Conservation (phyloP, 495 filamentous ascomycete species). For the Cercophora samala region DNA sequence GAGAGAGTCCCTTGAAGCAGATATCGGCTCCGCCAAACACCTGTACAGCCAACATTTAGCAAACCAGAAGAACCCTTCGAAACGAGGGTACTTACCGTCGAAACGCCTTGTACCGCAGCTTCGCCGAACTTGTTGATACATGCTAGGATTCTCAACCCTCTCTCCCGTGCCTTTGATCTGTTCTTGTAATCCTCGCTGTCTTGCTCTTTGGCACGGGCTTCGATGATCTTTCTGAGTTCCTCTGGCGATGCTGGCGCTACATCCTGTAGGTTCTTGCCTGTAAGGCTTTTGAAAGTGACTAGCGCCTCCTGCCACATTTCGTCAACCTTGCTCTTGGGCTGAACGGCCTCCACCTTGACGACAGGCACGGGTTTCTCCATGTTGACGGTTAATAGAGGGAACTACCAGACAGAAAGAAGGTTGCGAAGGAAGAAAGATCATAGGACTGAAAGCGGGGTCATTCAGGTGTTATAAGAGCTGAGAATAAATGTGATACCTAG, state of each 20-base stretch:
- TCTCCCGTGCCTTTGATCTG: background rate
- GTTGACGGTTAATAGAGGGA: background rate
- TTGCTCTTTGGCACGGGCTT: background rate
- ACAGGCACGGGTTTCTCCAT: background rate
- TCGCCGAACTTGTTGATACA: conserved; percentile 2
- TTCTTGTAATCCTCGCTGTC: background rate
- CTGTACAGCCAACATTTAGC: background rate
- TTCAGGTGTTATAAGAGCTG: background rate
- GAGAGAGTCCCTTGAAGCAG: background rate
- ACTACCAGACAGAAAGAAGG: background rate
- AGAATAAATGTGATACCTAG: background rate
- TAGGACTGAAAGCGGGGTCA: background rate
- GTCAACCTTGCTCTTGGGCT: background rate
- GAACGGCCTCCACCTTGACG: background rate
- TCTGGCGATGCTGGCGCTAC: background rate
- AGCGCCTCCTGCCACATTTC: background rate
- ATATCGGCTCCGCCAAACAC: background rate
- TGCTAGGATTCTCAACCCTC: background rate
- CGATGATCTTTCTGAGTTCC: background rate
- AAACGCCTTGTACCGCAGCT: background rate
- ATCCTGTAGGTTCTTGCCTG: background rate
- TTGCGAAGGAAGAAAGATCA: background rate
- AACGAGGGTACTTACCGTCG: background rate
- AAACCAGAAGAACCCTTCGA: background rate
- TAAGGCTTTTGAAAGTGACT: background rate